A percentile compares a stretch with the other conserved stretches of the same genome.
phyloP scores from a whole-genome alignment of 2,329 filamentous ascomycete genomes.

The Colletotrichum lini region DNA sequence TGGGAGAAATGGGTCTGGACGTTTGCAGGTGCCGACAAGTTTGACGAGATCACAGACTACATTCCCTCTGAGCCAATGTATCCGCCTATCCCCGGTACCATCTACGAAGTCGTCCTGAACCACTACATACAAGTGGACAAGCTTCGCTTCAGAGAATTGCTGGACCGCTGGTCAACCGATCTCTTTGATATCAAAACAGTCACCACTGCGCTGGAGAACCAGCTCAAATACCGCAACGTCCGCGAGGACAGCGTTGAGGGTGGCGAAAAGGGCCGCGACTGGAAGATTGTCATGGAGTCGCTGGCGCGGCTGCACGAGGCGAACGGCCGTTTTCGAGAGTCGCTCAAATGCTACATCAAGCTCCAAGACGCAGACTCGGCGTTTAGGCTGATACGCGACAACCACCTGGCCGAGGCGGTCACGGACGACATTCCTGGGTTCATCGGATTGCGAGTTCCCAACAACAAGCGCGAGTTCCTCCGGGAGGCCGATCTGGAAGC shows the following conservation, averaged over 20 bases:
- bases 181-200: slow-evolving; percentile 86
- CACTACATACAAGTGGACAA: slow-evolving; percentile 90
- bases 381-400: slow-evolving; percentile 87
- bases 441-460: slow-evolving; percentile 86
- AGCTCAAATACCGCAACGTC: slow-evolving; percentile 82
- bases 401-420: slow-evolving; percentile 90
- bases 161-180: slow-evolving; percentile 88
- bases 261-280: slow-evolving; percentile 82
- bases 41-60: slow-evolving; percentile 89
- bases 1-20: slow-evolving; percentile 98
- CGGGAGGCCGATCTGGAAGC: slow-evolving; percentile 80
- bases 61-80: slow-evolving; percentile 84
- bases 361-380: slow-evolving; percentile 93
- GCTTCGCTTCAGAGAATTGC: slow-evolving; percentile 80
- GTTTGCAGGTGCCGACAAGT: slow-evolving; percentile 87
- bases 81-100: slow-evolving; percentile 82
- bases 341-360: slow-evolving; percentile 88
- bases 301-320: slow-evolving; percentile 89
- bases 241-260: slow-evolving; percentile 82
- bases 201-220: slow-evolving; percentile 84
- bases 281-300: slow-evolving; percentile 89
- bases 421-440: slow-evolving; percentile 92
- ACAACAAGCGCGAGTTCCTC: slow-evolving; percentile 76
- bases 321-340: slow-evolving; percentile 85
- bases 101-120: slow-evolving; percentile 91